Conservation (phyloP, 1,284 basidiomycete genomes). For the Cryptococcus neoformans region DNA sequence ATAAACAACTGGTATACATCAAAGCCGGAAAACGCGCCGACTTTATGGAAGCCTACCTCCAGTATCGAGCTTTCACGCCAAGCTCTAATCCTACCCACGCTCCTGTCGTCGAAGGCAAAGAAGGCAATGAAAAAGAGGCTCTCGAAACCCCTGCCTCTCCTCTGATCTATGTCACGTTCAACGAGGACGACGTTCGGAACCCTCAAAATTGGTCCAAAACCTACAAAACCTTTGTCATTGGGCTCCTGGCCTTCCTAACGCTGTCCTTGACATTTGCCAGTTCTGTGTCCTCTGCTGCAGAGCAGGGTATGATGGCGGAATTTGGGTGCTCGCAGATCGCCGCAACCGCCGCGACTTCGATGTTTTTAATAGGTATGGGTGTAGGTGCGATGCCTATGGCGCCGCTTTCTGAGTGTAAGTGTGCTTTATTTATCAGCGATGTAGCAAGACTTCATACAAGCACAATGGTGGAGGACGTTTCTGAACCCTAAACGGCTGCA, state of each 20-base stretch:
- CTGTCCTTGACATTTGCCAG: conserved; percentile 25
- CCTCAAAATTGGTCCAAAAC: conserved; percentile 24
- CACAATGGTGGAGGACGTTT: neutral
- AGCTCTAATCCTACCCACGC: conserved; percentile 1
- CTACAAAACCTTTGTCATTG: conserved; percentile 22
- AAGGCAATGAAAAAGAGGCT: neutral
- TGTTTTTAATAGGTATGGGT: conserved; percentile 26
- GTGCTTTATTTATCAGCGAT: neutral
- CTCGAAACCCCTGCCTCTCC: conserved; percentile 7
- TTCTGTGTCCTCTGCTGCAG: conserved; percentile 16
- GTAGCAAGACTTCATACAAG: too few relatives aligned
- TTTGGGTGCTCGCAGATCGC: conserved; percentile 21
- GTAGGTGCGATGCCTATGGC: conserved; percentile 27
- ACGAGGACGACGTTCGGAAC: conserved; percentile 15
- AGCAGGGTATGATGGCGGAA: conserved; percentile 18
- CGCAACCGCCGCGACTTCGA: conserved; percentile 19
- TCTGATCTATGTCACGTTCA: conserved; percentile 17
- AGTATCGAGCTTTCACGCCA: conserved; percentile 10
- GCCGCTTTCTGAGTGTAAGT: conserved; percentile 27
- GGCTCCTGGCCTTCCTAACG: conserved; percentile 19
- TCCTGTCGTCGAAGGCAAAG: neutral
- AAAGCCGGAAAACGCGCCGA: too few relatives aligned
- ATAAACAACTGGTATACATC: too few relatives aligned
- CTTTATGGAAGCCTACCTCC: conserved; percentile 9
- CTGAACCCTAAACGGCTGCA: neutral